Evolutionary conservation across 495 filamentous ascomycete genomes (phyloP).

Genomic region (Penicillium roqueforti): DNA sequence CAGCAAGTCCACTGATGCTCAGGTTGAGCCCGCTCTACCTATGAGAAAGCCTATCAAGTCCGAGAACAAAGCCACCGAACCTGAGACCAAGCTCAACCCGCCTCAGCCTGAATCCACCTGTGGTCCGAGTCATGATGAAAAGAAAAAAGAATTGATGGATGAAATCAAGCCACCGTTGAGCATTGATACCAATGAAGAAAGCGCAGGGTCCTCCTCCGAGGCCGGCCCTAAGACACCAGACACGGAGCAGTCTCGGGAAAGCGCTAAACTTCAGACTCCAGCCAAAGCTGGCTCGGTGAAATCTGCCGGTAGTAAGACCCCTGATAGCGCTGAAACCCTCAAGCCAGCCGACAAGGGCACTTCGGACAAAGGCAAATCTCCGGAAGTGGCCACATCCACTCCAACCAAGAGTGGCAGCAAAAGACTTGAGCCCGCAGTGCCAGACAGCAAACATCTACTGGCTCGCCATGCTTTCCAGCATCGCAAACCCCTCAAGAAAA

Average conservation of each 20-base stretch:
- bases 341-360: not conserved
- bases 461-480: slow-evolving; percentile 4
- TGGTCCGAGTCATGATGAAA: not conserved
- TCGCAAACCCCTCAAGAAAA: slow-evolving; percentile 1
- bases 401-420: not conserved
- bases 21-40: not conserved
- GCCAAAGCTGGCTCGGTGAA: not conserved
- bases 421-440: not conserved
- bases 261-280: not conserved
- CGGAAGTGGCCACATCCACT: not conserved
- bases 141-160: not conserved
- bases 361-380: not conserved
- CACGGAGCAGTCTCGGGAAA: not conserved
- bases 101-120: not conserved
- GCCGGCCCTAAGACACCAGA: not conserved
- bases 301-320: not conserved
- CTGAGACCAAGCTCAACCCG: not conserved
- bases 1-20: not conserved
- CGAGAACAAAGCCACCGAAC: not conserved
- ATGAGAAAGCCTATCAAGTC: not conserved
- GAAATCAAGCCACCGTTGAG: not conserved
- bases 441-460: slow-evolving; percentile 15
- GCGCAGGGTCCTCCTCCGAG: not conserved
- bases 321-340: not conserved
- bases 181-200: not conserved